Evolutionary conservation across 371 early-diverging fungal genomes (phyloP).

Genomic region (Hamiltosporidium tvaerminnensis): DNA sequence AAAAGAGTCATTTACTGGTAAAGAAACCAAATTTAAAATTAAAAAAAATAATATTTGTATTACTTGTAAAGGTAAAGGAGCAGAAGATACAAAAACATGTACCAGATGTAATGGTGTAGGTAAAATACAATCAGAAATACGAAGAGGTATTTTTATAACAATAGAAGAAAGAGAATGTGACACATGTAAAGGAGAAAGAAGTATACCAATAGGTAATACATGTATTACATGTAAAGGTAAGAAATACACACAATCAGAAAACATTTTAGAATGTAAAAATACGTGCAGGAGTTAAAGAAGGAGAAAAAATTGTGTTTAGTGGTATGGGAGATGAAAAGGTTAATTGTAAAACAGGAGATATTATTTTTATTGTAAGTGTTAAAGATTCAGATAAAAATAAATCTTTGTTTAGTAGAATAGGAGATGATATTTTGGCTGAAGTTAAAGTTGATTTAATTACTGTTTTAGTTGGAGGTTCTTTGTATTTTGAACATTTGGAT

Average conservation of each 20-base stretch:
- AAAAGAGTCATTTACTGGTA: slow-evolving; percentile 35
- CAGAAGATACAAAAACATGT: slow-evolving; percentile 29
- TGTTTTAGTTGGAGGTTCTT: slow-evolving; percentile 33
- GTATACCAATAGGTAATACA: slow-evolving; percentile 26
- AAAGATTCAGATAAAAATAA: background rate
- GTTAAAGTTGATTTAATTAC: slow-evolving; percentile 28
- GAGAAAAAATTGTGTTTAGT: slow-evolving; percentile 17
- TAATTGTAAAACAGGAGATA: slow-evolving; percentile 8
- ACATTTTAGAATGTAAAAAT: slow-evolving; percentile 37
- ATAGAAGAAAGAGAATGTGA: slow-evolving; percentile 33
- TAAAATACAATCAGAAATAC: slow-evolving; percentile 12
- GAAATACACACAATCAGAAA: slow-evolving; percentile 15
- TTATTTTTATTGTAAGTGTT: background rate
- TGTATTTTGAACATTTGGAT: slow-evolving; percentile 31
- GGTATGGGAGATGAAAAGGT: slow-evolving; percentile 40
- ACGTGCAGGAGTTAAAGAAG: slow-evolving; percentile 29
- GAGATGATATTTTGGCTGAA: slow-evolving; percentile 18
- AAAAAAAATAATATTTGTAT: slow-evolving; percentile 34
- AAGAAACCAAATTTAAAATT: slow-evolving; percentile 30
- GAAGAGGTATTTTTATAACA: slow-evolving; percentile 24
- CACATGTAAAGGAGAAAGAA: slow-evolving; percentile 33
- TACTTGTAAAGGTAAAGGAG: slow-evolving; percentile 47
- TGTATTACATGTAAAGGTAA: slow-evolving; percentile 42
- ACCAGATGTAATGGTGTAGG: slow-evolving; percentile 45
- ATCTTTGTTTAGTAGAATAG: background rate